Evolutionary conservation across 2,329 filamentous ascomycete species (phyloP), one percentile per base, ranked within the genome.

Genomic region (Fusarium brevicatenulatum): DNA sequence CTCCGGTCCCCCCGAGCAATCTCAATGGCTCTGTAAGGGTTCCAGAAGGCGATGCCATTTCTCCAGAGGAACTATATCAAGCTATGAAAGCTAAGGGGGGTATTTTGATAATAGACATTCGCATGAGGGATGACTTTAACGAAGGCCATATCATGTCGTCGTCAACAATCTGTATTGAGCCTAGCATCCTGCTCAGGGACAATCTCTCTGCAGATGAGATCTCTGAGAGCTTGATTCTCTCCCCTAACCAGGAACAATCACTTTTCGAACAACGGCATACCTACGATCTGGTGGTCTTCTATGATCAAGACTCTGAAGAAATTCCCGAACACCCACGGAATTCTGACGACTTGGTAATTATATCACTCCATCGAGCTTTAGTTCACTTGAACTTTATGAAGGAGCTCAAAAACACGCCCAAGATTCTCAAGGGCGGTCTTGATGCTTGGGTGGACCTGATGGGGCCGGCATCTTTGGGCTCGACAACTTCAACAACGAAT

Each of bases 271-370:
- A 90, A 63, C 88, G 92, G 19, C 88, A 95, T 71, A 87, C 92
- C 63, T 97, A 93, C 76, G 95, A 98, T 74, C 83, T 98, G 46
- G 89, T 99, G 16, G 93, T 99, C 1, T 96, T 97, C 77, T 97
- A 98, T 80, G 95, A 99, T 80, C 89, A 95, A 73, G 70, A 87
- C 80, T 86, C 93, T 78, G 65, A 88, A 81, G 73, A 85, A 71
- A 76, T 97, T 25, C 70, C 73, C 66, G 66, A 71, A 63, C 76
- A 76, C 70, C 80, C 73, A 60, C 79, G 74, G 30, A 81, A 81
- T 58, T 74, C 81, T 75, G 82, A 81, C 78, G 87, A 81, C 80
- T 83, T 77, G 78, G 89, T 91, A n/a, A 82, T 98, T 25, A 86
- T 91, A 72, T 91, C 91, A 21, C 85, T 99, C 18, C 91, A 92